Evolutionary conservation across 371 early-diverging fungal genomes (phyloP).

Genomic region (Apophysomyces variabilis): DNA sequence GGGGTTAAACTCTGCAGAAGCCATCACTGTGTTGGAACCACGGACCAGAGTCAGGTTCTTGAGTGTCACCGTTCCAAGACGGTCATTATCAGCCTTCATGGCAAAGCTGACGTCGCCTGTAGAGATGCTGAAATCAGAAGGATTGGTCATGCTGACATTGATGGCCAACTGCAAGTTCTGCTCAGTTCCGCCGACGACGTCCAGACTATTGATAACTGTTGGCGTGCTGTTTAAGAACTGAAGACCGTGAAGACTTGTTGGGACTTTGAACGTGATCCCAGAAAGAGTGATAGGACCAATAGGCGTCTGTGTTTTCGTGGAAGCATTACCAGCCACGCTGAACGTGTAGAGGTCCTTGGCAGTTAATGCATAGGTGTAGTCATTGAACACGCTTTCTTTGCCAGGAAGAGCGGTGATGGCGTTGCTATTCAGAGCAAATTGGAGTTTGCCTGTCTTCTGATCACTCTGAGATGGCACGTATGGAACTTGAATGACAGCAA

Average conservation of each 20-base stretch:
- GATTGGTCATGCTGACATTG: constrained; percentile 62
- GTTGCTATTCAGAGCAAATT: constrained; percentile 42
- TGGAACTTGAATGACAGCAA: constrained; percentile 48
- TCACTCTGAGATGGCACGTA: constrained; percentile 48
- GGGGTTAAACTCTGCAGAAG: constrained; percentile 56
- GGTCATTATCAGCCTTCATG: constrained; percentile 42
- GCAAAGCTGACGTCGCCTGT: constrained; percentile 58
- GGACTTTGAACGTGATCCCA: constrained; percentile 62
- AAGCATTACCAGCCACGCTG: constrained; percentile 52
- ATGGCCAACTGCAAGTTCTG: constrained; percentile 56
- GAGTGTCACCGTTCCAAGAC: constrained; percentile 56
- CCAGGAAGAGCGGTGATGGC: constrained; percentile 38
- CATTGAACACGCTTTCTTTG: constrained; percentile 46
- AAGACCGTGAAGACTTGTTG: constrained; percentile 58
- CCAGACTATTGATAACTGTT: constrained; percentile 59
- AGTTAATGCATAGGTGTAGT: constrained; percentile 57
- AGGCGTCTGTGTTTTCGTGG: constrained; percentile 60
- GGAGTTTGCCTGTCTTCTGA: constrained; percentile 46
- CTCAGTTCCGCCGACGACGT: constrained; percentile 60
- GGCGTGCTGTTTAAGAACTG: constrained; percentile 65
- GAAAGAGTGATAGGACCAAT: constrained; percentile 61
- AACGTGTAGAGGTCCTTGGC: constrained; percentile 47
- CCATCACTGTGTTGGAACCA: constrained; percentile 51
- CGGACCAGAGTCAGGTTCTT: constrained; percentile 50
- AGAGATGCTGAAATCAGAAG: constrained; percentile 59